phyloP scores from a whole-genome alignment of 805 yeast genomes.

The Saturnispora sanitii region DNA sequence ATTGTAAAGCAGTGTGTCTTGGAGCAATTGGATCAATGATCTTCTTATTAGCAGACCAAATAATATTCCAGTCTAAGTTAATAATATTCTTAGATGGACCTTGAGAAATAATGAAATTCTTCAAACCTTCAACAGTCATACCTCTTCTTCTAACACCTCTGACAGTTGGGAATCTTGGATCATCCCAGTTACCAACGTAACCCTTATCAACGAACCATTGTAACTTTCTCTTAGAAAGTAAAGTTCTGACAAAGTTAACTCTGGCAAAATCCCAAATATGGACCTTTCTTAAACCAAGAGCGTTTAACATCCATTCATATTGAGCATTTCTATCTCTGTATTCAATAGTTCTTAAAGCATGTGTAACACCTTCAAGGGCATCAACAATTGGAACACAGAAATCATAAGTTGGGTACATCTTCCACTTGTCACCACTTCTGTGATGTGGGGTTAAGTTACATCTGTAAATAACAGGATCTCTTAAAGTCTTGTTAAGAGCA shows the following conservation, averaged over 20 bases:
- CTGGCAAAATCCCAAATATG: slow-evolving; percentile 98
- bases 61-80: slow-evolving; percentile 93
- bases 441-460: slow-evolving; percentile 97
- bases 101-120: slow-evolving; percentile 86
- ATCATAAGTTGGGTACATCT: slow-evolving; percentile 96
- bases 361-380: slow-evolving; percentile 93
- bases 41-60: slow-evolving; percentile 97
- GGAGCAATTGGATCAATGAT: slow-evolving; percentile 96
- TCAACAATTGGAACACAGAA: slow-evolving; percentile 98
- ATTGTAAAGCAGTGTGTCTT: slow-evolving; percentile 76
- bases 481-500: slow-evolving; percentile 84
- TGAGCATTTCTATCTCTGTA: slow-evolving; percentile 98
- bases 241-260: slow-evolving; percentile 91
- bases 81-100: slow-evolving; percentile 97
- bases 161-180: slow-evolving; percentile 98
- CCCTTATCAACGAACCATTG: slow-evolving; percentile 98
- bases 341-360: slow-evolving; percentile 95
- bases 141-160: slow-evolving; percentile 99
- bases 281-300: slow-evolving; percentile 78
- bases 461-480: slow-evolving; percentile 98
- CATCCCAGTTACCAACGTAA: slow-evolving; percentile 92
- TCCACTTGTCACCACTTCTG: slow-evolving; percentile 89
- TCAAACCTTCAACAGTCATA: slow-evolving; percentile 96
- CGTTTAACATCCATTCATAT: slow-evolving; percentile 89
- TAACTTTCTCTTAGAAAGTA: slow-evolving; percentile 91